A percentile compares a stretch with the other conserved stretches of the same genome.
Evolutionary conservation across 768 basidiomycete species (phyloP).

Genomic region (Crucibulum laeve): DNA sequence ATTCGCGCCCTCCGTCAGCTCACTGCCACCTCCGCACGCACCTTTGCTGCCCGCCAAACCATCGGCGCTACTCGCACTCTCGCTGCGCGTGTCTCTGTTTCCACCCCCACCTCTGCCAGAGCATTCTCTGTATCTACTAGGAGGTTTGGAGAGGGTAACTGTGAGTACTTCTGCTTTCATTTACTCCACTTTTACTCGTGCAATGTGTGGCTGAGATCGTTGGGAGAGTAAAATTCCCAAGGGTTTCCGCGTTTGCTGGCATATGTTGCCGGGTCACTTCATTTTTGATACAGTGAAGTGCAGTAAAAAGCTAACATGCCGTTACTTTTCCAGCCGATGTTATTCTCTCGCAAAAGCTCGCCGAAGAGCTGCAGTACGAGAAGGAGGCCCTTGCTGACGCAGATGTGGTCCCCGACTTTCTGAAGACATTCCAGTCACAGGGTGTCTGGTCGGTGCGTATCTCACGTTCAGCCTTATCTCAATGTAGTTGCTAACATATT

Average conservation of each 20-base stretch:
- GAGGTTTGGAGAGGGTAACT: conserved; percentile 39
- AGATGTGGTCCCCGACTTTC: conserved; percentile 59
- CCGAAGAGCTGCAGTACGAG: conserved; percentile 86
- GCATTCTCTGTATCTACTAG: conserved; percentile 43
- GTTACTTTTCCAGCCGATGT: conserved; percentile 54
- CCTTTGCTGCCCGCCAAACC: conserved; percentile 21
- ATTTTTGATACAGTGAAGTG: too few species aligned
- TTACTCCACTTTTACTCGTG: conserved; percentile 2
- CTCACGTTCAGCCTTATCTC: not conserved
- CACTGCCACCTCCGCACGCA: conserved; percentile 34
- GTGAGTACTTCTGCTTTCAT: conserved; percentile 25
- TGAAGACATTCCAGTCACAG: conserved; percentile 68
- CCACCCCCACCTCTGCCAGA: conserved; percentile 22
- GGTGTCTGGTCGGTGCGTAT: conserved; percentile 74
- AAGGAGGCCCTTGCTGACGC: conserved; percentile 42
- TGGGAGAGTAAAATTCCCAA: too few species aligned
- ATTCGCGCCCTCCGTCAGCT: conserved; percentile 58
- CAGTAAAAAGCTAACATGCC: conserved; percentile 4
- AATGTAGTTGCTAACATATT: not conserved
- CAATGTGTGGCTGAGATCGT: too few species aligned
- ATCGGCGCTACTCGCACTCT: conserved; percentile 17
- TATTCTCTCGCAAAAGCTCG: conserved; percentile 66
- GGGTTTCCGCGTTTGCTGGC: not conserved
- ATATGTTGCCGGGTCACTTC: not conserved
- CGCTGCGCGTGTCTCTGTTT: conserved; percentile 23